Base-by-base conservation (phyloP, 2,329 filamentous ascomycete genomes). In the Aspergillus unguis region DNA sequence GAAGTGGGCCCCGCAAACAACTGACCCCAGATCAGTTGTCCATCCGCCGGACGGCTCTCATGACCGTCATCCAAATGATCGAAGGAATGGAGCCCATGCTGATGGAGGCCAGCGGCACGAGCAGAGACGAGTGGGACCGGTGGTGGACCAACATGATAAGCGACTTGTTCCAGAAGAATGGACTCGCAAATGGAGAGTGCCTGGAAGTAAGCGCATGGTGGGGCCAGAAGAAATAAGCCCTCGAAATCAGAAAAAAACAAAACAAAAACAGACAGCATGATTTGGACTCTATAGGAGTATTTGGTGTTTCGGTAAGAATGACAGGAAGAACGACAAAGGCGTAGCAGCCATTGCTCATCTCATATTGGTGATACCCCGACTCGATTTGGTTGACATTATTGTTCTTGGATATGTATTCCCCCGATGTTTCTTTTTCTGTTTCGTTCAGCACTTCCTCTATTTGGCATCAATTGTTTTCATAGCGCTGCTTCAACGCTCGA, bases 131-230 rank as follows among this genome's bases (percentile, higher is more conserved):
- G 73, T 96, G 91, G 91, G 88, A 95, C 69, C 79, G 84, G 38
- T 96, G 92, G 92, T 84, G 88, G 74, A 85, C 86, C 37, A 89
- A 86, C 71, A 89, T 96, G 87, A 92, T 90, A 80, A 82, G 83
- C 43, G 87, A 94, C 70, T 72, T 96, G 64, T 80, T 95, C 65
- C 85, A 87, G 68, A 86, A 92, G 55, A 85, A 85, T 50, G 88
- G 89, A 23, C 86, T 88, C 17, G 85, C 83, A 44, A 91, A 85
- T 76, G 91, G 92, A 44, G 92, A 96, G 71, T 95, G 90, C 71
- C 75, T 96, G 23, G 83, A 86, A 70, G 71, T 85, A 53, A 83
- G 83, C 40, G 80, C 82, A 11, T 85, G 82, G 83, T 85, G 82
- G 82, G 82, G 80, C 48, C 77, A 75, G 58, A 85, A 85, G 66